These are phyloP conservation scores for Xylariales sp. DNA, from an alignment of 2,329 filamentous ascomycete genomes.

Conservation along the genomic window DNA sequence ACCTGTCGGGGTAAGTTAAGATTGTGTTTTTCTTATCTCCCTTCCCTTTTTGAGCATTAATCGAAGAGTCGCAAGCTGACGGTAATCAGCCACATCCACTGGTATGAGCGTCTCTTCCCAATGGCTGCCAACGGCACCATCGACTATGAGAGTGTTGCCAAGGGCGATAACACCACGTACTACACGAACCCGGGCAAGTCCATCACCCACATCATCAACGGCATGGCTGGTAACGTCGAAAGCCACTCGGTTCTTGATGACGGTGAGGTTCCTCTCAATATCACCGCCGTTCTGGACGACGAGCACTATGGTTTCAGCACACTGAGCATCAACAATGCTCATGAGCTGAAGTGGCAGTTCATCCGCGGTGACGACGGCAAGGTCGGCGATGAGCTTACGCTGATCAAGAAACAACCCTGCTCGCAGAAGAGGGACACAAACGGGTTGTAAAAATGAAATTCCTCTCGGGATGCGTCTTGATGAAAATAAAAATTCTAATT, in stretches of 20 bases:
- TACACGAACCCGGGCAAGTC: slow-evolving; percentile 1
- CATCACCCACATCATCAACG: slow-evolving; percentile 4
- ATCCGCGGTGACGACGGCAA: background rate
- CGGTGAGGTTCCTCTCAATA: background rate
- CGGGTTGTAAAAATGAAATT: no score
- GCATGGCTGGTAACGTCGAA: slow-evolving; percentile 4
- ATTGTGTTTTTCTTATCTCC: no score
- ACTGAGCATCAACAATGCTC: background rate
- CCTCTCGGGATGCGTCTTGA: no score
- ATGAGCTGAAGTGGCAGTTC: slow-evolving; percentile 5
- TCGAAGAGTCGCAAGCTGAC: background rate
- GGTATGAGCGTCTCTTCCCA: slow-evolving; percentile 1
- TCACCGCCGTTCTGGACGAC: slow-evolving; percentile 1
- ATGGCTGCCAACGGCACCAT: slow-evolving; percentile 3
- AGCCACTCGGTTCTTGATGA: slow-evolving; percentile 1
- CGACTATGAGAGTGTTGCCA: slow-evolving; percentile 2
- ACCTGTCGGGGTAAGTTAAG: slow-evolving; percentile 27
- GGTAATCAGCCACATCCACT: background rate
- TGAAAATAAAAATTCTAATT: no score
- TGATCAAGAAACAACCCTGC: background rate
- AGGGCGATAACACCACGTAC: slow-evolving; percentile 3
- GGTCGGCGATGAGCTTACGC: background rate
- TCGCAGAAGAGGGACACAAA: background rate
- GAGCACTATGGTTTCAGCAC: slow-evolving; percentile 5
- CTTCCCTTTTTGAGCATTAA: no score